A percentile compares a stretch with the other conserved stretches of the same genome.
Evolutionary conservation across 352 stramenopile genomes (phyloP).

Genomic region (Phytophthora aleatoria): DNA sequence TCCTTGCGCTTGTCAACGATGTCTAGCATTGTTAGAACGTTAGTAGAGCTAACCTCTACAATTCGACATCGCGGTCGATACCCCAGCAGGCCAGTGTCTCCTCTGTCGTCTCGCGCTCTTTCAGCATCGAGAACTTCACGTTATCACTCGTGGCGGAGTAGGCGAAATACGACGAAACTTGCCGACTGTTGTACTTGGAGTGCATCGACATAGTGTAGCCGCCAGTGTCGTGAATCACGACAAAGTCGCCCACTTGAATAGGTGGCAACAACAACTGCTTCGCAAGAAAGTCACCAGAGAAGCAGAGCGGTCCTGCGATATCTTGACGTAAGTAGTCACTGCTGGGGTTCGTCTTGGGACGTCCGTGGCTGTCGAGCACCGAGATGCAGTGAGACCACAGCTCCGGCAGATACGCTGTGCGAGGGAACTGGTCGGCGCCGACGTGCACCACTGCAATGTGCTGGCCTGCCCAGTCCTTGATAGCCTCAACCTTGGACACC

Average conservation of each 20-base stretch:
- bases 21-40: background rate
- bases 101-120: constrained; percentile 67
- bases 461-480: constrained; percentile 85
- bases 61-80: constrained; percentile 45
- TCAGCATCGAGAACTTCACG: constrained; percentile 65
- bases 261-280: constrained; percentile 72
- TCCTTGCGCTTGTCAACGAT: constrained; percentile 13
- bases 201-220: constrained; percentile 90
- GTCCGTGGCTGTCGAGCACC: constrained; percentile 60
- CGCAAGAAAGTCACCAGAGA: constrained; percentile 91
- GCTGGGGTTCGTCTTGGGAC: constrained; percentile 41
- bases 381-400: constrained; percentile 85
- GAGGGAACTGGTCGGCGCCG: constrained; percentile 90
- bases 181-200: constrained; percentile 89
- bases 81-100: constrained; percentile 79
- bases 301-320: constrained; percentile 92
- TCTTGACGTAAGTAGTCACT: constrained; percentile 70
- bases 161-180: constrained; percentile 68
- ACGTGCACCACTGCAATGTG: constrained; percentile 89
- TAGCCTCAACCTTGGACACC: constrained; percentile 87
- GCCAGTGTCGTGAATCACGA: constrained; percentile 89
- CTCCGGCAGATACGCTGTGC: constrained; percentile 86
- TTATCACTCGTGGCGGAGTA: constrained; percentile 41
- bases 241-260: constrained; percentile 74
- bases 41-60: constrained; percentile 20